Conservation (phyloP, 345 rosid species). For the Geranium rotundifolium region DNA sequence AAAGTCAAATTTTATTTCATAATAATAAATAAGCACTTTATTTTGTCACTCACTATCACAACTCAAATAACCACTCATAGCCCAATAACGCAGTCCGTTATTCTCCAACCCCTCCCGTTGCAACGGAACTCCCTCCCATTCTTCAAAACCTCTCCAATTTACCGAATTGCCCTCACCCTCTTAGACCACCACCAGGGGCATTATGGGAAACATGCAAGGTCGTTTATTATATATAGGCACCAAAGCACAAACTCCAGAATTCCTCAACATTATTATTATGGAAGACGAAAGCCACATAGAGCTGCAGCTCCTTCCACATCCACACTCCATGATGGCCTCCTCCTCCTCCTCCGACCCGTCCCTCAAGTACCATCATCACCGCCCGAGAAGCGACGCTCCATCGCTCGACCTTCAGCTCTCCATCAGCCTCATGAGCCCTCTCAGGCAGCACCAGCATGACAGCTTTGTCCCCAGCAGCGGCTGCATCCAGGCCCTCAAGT, state of each 20-base stretch:
- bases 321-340: background rate
- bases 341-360: background rate
- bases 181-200: background rate
- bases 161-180: background rate
- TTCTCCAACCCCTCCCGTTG: background rate
- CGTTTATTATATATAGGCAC: background rate
- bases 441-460: background rate
- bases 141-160: background rate
- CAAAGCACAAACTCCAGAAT: background rate
- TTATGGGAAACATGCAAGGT: background rate
- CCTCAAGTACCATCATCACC: too few species aligned
- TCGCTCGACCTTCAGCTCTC: slow-evolving; percentile 81
- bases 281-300: background rate
- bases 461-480: slow-evolving; percentile 21
- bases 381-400: slow-evolving; percentile 12
- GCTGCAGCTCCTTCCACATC: background rate
- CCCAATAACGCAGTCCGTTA: background rate
- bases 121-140: background rate
- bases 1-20: too few species aligned
- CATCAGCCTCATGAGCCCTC: slow-evolving; percentile 25
- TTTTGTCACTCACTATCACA: too few species aligned
- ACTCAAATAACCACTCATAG: background rate
- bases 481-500: slow-evolving; percentile 57
- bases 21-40: too few species aligned
- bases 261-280: background rate